Percentiles rank a stretch among this genome's conserved stretches.
These are phyloP conservation scores for Thermomucor indicae-seudaticae DNA, from an alignment of 371 early-diverging fungal species.

Conservation along the genomic window DNA sequence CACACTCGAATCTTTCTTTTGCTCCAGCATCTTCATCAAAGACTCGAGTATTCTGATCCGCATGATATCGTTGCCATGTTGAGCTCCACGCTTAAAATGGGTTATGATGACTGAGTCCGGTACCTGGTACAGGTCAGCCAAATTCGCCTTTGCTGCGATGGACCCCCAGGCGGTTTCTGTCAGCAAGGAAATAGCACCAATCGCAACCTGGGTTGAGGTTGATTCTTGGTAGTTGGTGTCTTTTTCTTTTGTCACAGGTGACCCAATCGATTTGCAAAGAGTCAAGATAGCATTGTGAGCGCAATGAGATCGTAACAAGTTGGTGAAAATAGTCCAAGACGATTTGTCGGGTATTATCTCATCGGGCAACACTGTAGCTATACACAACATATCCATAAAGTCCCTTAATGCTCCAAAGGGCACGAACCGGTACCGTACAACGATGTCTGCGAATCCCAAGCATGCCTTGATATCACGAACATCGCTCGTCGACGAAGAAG, in stretches of 20 bases:
- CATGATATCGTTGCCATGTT: conserved; percentile 15
- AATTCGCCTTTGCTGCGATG: conserved; percentile 6
- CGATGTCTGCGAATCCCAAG: conserved; percentile 63
- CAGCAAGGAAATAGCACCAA: conserved; percentile 53
- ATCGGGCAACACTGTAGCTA: conserved; percentile 32
- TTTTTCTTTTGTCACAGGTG: too few species aligned
- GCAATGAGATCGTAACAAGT: conserved; percentile 64
- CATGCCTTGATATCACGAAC: conserved; percentile 50
- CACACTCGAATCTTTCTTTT: conserved; percentile 7
- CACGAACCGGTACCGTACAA: conserved; percentile 67
- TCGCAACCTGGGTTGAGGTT: conserved; percentile 30
- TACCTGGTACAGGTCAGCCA: conserved; percentile 26
- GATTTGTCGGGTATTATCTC: conserved; percentile 17
- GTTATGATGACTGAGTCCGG: conserved; percentile 32
- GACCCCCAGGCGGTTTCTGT: conserved; percentile 56
- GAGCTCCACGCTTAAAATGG: conserved; percentile 28
- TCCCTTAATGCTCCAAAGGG: conserved; percentile 52
- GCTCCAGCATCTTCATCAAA: conserved; percentile 11
- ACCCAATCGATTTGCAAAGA: conserved; percentile 53
- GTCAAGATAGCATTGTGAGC: conserved; percentile 59
- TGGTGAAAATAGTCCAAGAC: conserved; percentile 59
- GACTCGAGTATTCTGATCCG: conserved; percentile 22
- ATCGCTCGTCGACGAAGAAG: conserved; percentile 41
- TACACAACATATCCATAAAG: conserved; percentile 57
- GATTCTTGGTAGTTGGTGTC: conserved; percentile 9